Evolutionary conservation across 2,329 filamentous ascomycete species (phyloP), one percentile per base, ranked within the genome.

Genomic region (Calonectria hawksworthii): DNA sequence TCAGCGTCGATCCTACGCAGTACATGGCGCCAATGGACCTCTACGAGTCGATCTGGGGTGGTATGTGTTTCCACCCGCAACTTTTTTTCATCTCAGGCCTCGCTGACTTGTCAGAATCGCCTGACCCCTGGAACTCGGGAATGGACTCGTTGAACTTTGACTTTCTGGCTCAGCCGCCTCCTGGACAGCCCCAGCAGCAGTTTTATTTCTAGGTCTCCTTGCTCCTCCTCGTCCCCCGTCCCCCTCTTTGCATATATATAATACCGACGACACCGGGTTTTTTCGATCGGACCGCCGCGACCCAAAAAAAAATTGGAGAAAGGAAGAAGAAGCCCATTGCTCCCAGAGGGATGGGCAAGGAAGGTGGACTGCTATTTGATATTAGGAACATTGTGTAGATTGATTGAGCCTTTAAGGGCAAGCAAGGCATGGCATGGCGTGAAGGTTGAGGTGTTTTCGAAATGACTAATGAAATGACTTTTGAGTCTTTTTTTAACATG

Each of bases 21-120:
- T 90, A 91, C 77, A 91, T 93, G 87, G 92, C 92, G 47, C 92
- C 92, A 0, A 92, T 93, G 91, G 92, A 93, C 74, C 84, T 93
- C 0, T 93, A 93, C 80, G 91, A 93, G 79, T 92, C 91, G 5
- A 93, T 93, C 59, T 93, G 93, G 85, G 93, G 91, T 88, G 92
- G 91, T 93, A 84, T 82, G 90, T 86, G 36, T 38, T 75, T 28
- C 26, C 63, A 70, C 72, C 72, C 38, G 47, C 72, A 66, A 56
- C 23, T 50, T 32, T 54, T 47, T 23, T 44, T 52, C 56, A 56
- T 59, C 21, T 32, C 59, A 36, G 34, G 30, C n/a, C 14, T 64
- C 18, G 59, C 79, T 81, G 74, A 80, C 59, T 61, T 71, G 64
- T n/a, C 74, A 92, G 90, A 92, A 86, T 90, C 89, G 2, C 90